Conservation (phyloP, 2,329 filamentous ascomycete genomes). For the Cladosporium sp. region DNA sequence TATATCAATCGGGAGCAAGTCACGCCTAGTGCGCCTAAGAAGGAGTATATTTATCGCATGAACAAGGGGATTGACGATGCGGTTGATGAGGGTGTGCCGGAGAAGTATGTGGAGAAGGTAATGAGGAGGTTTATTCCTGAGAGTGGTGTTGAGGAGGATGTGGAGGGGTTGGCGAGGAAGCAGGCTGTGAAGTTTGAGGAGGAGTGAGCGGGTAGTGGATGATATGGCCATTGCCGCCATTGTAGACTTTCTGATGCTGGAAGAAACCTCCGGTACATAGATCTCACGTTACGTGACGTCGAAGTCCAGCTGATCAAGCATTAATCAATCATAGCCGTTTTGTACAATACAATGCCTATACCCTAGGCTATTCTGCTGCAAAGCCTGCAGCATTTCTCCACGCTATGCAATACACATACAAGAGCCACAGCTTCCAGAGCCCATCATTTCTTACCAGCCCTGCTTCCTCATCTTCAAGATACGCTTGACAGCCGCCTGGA, state of each 20-base stretch:
- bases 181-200: constrained; percentile 39
- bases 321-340: constrained; percentile 2
- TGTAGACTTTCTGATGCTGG: neutral
- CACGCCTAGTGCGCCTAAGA: constrained; percentile 44
- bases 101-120: constrained; percentile 55
- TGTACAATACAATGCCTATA: constrained; percentile 10
- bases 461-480: constrained; percentile 72
- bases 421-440: neutral
- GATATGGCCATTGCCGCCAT: neutral
- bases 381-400: neutral
- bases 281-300: neutral
- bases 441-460: constrained; percentile 64
- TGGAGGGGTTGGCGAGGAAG: constrained; percentile 37
- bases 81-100: constrained; percentile 53
- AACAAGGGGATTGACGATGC: constrained; percentile 64
- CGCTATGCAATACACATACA: constrained; percentile 19
- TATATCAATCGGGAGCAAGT: constrained; percentile 58
- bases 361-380: constrained; percentile 11
- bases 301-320: neutral
- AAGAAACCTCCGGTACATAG: neutral
- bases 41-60: constrained; percentile 65
- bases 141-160: constrained; percentile 23
- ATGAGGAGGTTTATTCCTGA: constrained; percentile 55
- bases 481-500: constrained; percentile 62
- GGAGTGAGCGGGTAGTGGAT: constrained; percentile 10